Percentiles rank a stretch among this genome's conserved stretches.
phyloP scores from a whole-genome alignment of 2,329 filamentous ascomycete genomes.

The Ascocoryne sarcoides region DNA sequence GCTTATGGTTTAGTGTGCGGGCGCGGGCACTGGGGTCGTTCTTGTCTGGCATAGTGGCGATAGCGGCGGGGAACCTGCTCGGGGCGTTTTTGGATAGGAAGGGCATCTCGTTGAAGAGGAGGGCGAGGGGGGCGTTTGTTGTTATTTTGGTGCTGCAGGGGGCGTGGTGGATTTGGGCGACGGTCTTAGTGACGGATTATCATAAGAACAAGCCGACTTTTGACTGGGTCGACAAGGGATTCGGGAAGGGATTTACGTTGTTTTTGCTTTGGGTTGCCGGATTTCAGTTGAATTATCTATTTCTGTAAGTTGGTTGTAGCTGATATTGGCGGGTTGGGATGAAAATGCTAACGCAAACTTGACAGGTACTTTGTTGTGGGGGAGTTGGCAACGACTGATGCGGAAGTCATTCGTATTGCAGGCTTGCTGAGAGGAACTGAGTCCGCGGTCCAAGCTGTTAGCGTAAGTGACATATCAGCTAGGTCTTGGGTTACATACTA shows the following conservation, averaged over 20 bases:
- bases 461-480: constrained; percentile 34
- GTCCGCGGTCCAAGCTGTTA: constrained; percentile 64
- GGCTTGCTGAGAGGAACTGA: constrained; percentile 62
- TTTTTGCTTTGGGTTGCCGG: constrained; percentile 59
- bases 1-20: constrained; percentile 61
- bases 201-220: constrained; percentile 46
- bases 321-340: neutral
- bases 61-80: constrained; percentile 56
- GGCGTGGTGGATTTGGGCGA: constrained; percentile 65
- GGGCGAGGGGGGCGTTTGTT: constrained; percentile 22
- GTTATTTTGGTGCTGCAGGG: constrained; percentile 42
- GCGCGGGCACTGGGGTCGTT: constrained; percentile 63
- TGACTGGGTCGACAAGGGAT: constrained; percentile 57
- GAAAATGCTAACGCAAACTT: neutral
- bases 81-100: constrained; percentile 33
- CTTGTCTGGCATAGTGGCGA: constrained; percentile 57
- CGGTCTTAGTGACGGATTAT: constrained; percentile 55
- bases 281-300: constrained; percentile 69
- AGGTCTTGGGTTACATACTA: neutral
- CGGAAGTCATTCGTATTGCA: constrained; percentile 59
- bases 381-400: constrained; percentile 51
- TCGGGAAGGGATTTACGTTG: constrained; percentile 56
- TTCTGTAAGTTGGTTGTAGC: constrained; percentile 39
- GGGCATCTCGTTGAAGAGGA: constrained; percentile 16
- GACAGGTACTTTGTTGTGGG: constrained; percentile 59